Percentiles rank a stretch among this genome's conserved stretches.
Evolutionary conservation across 2,329 filamentous ascomycete species (phyloP).

Genomic region (Paecilomyces formosus): DNA sequence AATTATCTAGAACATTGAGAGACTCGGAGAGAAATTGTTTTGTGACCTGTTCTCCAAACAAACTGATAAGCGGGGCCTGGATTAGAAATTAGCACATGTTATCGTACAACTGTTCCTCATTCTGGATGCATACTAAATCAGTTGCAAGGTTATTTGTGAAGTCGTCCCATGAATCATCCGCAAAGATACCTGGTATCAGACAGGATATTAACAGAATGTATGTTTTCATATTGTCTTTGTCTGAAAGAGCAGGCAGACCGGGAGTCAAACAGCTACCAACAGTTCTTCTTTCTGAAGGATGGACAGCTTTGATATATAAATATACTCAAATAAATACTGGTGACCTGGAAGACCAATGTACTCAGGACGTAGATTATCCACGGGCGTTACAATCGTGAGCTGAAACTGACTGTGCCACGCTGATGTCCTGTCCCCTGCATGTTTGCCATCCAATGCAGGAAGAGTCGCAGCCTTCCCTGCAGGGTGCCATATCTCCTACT

Average conservation of each 20-base stretch:
- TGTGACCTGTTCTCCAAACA: slow-evolving; percentile 42
- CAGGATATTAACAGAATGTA: slow-evolving; percentile 8
- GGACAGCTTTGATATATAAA: neutral
- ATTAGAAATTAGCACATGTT: neutral
- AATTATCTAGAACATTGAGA: slow-evolving; percentile 32
- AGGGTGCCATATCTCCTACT: neutral
- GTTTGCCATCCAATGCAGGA: neutral
- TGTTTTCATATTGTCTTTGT: neutral
- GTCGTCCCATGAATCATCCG: slow-evolving; percentile 27
- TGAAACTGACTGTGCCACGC: neutral
- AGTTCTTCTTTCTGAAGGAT: neutral
- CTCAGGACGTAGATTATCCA: neutral
- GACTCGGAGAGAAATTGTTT: slow-evolving; percentile 44
- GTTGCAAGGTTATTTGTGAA: slow-evolving; percentile 33
- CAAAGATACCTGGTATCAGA: slow-evolving; percentile 13
- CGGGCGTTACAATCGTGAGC: neutral
- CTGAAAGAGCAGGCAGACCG: neutral
- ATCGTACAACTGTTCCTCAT: neutral
- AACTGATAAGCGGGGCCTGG: slow-evolving; percentile 27
- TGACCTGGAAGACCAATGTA: neutral
- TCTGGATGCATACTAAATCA: slow-evolving; percentile 23
- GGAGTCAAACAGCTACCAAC: neutral
- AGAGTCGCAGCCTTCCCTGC: neutral
- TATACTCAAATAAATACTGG: too few species aligned
- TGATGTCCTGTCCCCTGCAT: neutral